A percentile compares a stretch with the other conserved stretches of the same genome.
Evolutionary conservation across 1,139 yeast species (phyloP).

Genomic region (Blastobotrys petasosporus): DNA sequence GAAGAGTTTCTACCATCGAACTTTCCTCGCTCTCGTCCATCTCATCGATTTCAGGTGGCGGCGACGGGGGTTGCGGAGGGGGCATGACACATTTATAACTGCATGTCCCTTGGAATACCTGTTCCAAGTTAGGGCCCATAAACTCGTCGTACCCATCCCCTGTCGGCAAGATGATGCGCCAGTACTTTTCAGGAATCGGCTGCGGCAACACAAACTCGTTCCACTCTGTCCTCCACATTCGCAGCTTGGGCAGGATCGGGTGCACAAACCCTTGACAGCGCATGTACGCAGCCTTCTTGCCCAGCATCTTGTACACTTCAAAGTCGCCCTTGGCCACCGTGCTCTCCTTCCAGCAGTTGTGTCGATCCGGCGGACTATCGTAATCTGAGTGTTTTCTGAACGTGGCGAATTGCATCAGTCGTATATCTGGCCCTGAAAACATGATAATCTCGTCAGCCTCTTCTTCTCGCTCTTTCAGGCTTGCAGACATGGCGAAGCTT

Average conservation of each 20-base stretch:
- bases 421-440: slow-evolving; percentile 20
- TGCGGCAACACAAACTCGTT: slow-evolving; percentile 59
- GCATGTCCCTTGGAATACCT: slow-evolving; percentile 21
- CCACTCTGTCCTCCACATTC: slow-evolving; percentile 47
- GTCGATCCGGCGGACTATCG: slow-evolving; percentile 19
- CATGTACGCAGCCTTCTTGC: slow-evolving; percentile 57
- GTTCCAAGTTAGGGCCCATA: slow-evolving; percentile 15
- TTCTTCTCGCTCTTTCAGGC: slow-evolving; percentile 4
- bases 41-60: slow-evolving; percentile 3
- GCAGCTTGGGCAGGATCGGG: slow-evolving; percentile 58
- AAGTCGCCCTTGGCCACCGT: slow-evolving; percentile 44
- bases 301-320: slow-evolving; percentile 59
- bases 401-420: slow-evolving; percentile 22
- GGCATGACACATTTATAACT: slow-evolving; percentile 16
- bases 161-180: slow-evolving; percentile 46
- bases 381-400: slow-evolving; percentile 14
- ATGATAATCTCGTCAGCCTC: slow-evolving; percentile 22
- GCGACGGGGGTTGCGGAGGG: slow-evolving; percentile 7
- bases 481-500: background rate
- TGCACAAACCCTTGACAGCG: slow-evolving; percentile 55
- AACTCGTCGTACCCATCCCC: slow-evolving; percentile 12
- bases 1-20: background rate
- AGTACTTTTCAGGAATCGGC: slow-evolving; percentile 65
- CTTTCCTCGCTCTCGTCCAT: slow-evolving; percentile 26
- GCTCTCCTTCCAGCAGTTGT: slow-evolving; percentile 17